These are phyloP conservation scores for Malus fusca DNA, from an alignment of 306 rosid genomes.

Conservation along the genomic window DNA sequence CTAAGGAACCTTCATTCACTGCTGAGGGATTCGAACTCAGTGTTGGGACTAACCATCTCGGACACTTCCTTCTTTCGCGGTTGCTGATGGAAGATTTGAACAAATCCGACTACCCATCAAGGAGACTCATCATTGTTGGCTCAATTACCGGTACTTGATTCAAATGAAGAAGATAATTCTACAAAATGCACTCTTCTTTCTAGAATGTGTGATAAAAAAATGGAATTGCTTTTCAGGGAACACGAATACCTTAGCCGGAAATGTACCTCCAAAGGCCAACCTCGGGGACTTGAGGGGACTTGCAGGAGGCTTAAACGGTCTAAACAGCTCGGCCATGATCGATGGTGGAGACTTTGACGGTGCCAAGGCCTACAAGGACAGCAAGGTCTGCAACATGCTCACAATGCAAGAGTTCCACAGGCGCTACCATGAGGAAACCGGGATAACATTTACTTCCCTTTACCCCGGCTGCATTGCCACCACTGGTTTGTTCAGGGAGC, in stretches of 20 bases:
- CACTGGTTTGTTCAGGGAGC: constrained; percentile 93
- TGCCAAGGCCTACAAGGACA: constrained; percentile 99
- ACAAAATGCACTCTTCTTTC: background rate
- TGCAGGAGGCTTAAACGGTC: constrained; percentile 72
- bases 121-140: constrained; percentile 83
- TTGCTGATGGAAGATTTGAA: constrained; percentile 66
- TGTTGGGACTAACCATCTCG: constrained; percentile 94
- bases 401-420: constrained; percentile 91
- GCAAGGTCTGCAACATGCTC: constrained; percentile 98
- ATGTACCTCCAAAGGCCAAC: constrained; percentile 99
- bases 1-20: constrained; percentile 80
- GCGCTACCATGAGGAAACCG: constrained; percentile 85
- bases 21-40: constrained; percentile 97
- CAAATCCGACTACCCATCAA: constrained; percentile 85
- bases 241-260: constrained; percentile 97
- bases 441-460: constrained; percentile 81
- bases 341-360: constrained; percentile 96
- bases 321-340: constrained; percentile 83
- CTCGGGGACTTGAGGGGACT: constrained; percentile 96
- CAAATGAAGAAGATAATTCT: background rate
- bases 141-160: constrained; percentile 71
- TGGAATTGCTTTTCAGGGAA: constrained; percentile 50
- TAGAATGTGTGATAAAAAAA: constrained; percentile 3
- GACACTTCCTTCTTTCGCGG: constrained; percentile 91
- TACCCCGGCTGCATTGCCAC: constrained; percentile 99